Evolutionary conservation across 345 rosid species (phyloP), one percentile per base, ranked within the genome.

Genomic region (Raphanus sativus): DNA sequence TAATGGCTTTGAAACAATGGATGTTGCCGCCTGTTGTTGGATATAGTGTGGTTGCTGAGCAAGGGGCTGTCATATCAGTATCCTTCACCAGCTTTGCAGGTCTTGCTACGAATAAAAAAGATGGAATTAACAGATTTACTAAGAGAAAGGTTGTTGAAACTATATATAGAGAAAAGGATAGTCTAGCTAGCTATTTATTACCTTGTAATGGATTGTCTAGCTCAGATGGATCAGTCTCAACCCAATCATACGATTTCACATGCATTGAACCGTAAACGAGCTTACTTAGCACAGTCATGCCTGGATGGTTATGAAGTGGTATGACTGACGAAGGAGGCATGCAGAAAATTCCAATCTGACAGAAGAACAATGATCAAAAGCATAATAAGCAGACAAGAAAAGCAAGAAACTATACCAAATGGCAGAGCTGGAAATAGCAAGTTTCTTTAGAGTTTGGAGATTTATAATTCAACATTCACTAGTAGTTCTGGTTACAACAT

Each of bases 221-320:
- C 75, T 63, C 79, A 50, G 85, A 78, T 63, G 42, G 77, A 5
- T 83, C 80, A 62, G 79, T 86, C 9, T 90, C 83, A 78, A 85
- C 83, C 99, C 96, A 93, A 79, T 96, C 99, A 73, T 89, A 96
- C n/a, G 99, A 89, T 76, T 84, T 85, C 63, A 91, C 98, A 30
- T 87, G 97, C 77, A 93, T 77, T 30, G 99, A 81, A 69, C 98
- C 97, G 32, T 90, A 93, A 36, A 96, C 75, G 63, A 93, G 96
- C 90, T 90, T 93, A 91, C 98, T 96, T 81, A 90, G 78, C 59
- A 96, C 98, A 12, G 93, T 88, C 95, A 93, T 90, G 79, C 99
- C 95, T n/a, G 99, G 92, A 85, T 91, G 99, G 85, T 93, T 91
- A 81, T 94, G 98, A 70, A 94, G 93, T 55, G 98, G 98, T 66